phyloP scores from a whole-genome alignment of 2,329 filamentous ascomycete species.

The Botrytis tulipae region DNA sequence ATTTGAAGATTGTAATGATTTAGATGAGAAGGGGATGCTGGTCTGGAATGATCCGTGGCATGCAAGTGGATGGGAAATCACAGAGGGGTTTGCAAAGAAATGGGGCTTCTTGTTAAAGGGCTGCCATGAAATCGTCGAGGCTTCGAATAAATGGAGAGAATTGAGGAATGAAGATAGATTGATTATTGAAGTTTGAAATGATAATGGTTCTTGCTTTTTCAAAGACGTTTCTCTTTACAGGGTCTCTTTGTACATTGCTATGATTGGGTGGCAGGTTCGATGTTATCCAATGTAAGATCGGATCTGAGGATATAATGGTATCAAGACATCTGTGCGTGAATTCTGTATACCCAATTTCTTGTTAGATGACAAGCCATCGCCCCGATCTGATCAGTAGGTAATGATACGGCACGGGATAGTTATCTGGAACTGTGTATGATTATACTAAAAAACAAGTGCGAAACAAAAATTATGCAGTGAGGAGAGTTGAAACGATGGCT shows the following conservation, averaged over 20 bases:
- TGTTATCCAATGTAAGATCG: not conserved
- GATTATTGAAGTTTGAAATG: not conserved
- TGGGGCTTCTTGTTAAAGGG: conserved; percentile 40
- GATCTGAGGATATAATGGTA: not conserved
- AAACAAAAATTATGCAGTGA: not conserved
- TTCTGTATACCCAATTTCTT: not conserved
- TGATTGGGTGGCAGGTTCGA: not conserved
- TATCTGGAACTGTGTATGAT: not conserved
- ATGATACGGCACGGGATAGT: not conserved
- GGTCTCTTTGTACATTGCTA: not conserved
- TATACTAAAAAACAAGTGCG: not conserved
- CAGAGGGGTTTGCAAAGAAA: conserved; percentile 43
- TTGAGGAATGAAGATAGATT: conserved; percentile 37
- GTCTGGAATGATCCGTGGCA: conserved; percentile 46
- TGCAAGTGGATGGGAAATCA: conserved; percentile 44
- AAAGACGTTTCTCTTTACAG: not conserved
- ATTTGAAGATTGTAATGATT: conserved; percentile 45
- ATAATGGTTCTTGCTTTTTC: not conserved
- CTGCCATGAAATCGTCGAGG: conserved; percentile 33
- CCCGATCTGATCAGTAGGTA: not conserved
- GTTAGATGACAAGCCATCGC: not conserved
- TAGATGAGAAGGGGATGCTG: conserved; percentile 43
- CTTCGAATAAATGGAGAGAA: conserved; percentile 42
- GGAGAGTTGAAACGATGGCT: not conserved
- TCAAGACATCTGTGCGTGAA: not conserved